Evolutionary conservation across 2,329 filamentous ascomycete genomes (phyloP).

Genomic region (Ramichloridium luteum): DNA sequence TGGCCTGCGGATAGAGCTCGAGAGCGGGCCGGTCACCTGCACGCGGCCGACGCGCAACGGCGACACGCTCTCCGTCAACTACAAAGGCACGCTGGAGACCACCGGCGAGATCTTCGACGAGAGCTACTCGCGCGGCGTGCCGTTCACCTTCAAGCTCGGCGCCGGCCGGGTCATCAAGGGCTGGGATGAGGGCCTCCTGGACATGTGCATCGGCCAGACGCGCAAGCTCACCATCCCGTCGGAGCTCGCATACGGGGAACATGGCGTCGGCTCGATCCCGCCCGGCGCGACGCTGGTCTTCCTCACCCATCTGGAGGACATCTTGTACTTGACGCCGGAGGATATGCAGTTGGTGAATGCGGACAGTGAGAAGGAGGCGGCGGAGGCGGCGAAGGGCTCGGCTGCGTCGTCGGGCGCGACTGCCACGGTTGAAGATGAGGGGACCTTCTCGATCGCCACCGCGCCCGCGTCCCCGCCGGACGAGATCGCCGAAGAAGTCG

Average conservation of each 20-base stretch:
- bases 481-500: too few species aligned
- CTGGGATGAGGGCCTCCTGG: slow-evolving; percentile 81
- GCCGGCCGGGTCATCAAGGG: slow-evolving; percentile 78
- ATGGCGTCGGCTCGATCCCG: slow-evolving; percentile 62
- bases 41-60: slow-evolving; percentile 33
- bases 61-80: slow-evolving; percentile 37
- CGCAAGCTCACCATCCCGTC: slow-evolving; percentile 81
- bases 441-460: slow-evolving; percentile 15
- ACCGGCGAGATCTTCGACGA: slow-evolving; percentile 75
- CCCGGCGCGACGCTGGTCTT: slow-evolving; percentile 74
- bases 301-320: slow-evolving; percentile 79
- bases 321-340: slow-evolving; percentile 50
- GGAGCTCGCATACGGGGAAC: slow-evolving; percentile 67
- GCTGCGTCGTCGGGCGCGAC: slow-evolving; percentile 2
- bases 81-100: slow-evolving; percentile 36
- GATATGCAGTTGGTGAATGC: slow-evolving; percentile 5
- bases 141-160: slow-evolving; percentile 71
- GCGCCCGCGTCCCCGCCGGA: slow-evolving; percentile 13
- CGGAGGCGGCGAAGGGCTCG: background rate
- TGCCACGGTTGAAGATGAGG: slow-evolving; percentile 9
- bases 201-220: slow-evolving; percentile 95
- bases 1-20: slow-evolving; percentile 29
- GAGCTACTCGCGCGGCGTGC: slow-evolving; percentile 61
- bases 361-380: slow-evolving; percentile 1
- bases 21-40: slow-evolving; percentile 29